phyloP scores from a whole-genome alignment of 1,284 basidiomycete genomes.

The Paramarasmius palmivorus region DNA sequence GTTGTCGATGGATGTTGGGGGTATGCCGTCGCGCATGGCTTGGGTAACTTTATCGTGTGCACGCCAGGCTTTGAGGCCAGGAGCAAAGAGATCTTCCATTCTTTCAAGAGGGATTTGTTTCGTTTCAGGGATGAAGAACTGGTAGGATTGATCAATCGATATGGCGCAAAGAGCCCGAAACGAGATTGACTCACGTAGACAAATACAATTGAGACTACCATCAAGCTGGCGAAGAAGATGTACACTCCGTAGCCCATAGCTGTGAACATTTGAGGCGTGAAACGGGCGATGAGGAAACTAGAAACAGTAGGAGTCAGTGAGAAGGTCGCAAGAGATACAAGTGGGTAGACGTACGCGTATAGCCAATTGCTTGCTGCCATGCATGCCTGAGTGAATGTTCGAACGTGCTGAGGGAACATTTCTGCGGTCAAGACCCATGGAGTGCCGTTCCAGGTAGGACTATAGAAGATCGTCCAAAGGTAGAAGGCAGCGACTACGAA shows the following conservation, averaged over 20 bases:
- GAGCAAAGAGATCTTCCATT: slow-evolving; percentile 36
- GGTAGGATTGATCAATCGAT: not conserved
- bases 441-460: slow-evolving; percentile 36
- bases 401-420: slow-evolving; percentile 36
- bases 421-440: slow-evolving; percentile 34
- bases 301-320: not conserved
- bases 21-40: not conserved
- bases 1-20: too few relatives aligned
- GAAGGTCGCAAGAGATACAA: not conserved
- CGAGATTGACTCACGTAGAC: slow-evolving; percentile 25
- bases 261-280: slow-evolving; percentile 37
- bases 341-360: slow-evolving; percentile 20
- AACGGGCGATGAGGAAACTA: slow-evolving; percentile 33
- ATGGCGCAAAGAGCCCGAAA: not conserved
- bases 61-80: slow-evolving; percentile 20
- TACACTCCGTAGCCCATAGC: slow-evolving; percentile 37
- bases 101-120: slow-evolving; percentile 35
- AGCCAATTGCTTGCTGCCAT: slow-evolving; percentile 35
- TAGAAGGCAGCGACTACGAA: slow-evolving; percentile 35
- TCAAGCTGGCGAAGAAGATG: slow-evolving; percentile 35
- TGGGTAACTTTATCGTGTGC: slow-evolving; percentile 16
- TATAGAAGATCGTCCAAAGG: slow-evolving; percentile 37
- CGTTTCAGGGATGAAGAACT: slow-evolving; percentile 34
- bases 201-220: slow-evolving; percentile 31
- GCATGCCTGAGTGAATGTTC: slow-evolving; percentile 35